Percentiles rank a stretch among this genome's conserved stretches.
phyloP scores from a whole-genome alignment of 768 basidiomycete species.

The Leccinum rimulosum region DNA sequence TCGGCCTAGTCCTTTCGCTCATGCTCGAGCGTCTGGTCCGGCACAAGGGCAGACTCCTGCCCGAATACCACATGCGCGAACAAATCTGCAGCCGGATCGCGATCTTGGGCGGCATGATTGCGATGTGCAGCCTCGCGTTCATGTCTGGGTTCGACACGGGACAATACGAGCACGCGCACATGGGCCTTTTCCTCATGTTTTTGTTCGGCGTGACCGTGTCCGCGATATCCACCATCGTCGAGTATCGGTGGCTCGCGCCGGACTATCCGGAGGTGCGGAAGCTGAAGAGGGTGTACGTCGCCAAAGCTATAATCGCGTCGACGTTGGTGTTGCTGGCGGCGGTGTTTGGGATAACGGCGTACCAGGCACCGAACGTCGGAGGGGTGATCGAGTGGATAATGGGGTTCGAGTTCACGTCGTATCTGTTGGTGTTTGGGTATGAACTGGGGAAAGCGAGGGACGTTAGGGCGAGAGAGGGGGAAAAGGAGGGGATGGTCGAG shows the following conservation, averaged over 20 bases:
- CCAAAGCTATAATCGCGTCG: constrained; percentile 58
- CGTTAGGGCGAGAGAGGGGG: background rate
- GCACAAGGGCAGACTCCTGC: constrained; percentile 65
- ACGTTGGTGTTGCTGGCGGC: constrained; percentile 60
- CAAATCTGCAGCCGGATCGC: constrained; percentile 52
- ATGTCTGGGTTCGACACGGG: constrained; percentile 72
- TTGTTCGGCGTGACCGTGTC: constrained; percentile 69
- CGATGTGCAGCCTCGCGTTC: constrained; percentile 62
- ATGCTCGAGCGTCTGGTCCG: constrained; percentile 60
- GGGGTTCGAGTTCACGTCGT: constrained; percentile 69
- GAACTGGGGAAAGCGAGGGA: constrained; percentile 58
- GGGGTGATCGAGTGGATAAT: constrained; percentile 77
- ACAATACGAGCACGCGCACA: constrained; percentile 48
- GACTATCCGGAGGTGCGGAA: constrained; percentile 45
- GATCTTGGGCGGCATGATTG: constrained; percentile 57
- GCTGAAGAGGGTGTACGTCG: constrained; percentile 53
- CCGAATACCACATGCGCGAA: constrained; percentile 58
- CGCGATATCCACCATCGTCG: constrained; percentile 72
- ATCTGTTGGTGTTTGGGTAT: constrained; percentile 67
- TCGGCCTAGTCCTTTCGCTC: constrained; percentile 60
- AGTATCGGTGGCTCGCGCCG: constrained; percentile 66
- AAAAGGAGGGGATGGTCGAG: constrained; percentile 6
- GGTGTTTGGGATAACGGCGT: constrained; percentile 57
- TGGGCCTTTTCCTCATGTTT: constrained; percentile 66
- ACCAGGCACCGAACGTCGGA: constrained; percentile 43